Evolutionary conservation across 306 rosid species (phyloP).

Genomic region (Clitoria ternatea): DNA sequence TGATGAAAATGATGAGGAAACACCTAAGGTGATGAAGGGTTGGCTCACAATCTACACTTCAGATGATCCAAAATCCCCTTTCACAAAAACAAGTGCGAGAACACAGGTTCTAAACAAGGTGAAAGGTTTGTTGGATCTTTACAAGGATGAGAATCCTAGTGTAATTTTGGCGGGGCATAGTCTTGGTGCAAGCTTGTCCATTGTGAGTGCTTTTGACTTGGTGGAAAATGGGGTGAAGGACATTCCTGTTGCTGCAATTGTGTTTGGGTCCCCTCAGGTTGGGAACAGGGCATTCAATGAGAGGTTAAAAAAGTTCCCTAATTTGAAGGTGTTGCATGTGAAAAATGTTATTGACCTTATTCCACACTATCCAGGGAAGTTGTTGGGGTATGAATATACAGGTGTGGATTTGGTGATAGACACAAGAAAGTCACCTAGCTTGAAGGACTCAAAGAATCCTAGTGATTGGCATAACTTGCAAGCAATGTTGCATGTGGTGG

Average conservation of each 20-base stretch:
- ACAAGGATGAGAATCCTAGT: conserved; percentile 51
- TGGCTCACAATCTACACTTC: conserved; percentile 66
- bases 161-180: conserved; percentile 54
- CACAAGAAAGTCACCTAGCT: conserved; percentile 41
- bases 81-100: conserved; percentile 51
- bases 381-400: conserved; percentile 37
- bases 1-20: background rate
- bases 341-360: conserved; percentile 46
- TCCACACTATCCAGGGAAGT: conserved; percentile 40
- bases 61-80: conserved; percentile 37
- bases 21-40: conserved; percentile 57
- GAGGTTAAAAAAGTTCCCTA: conserved; percentile 11
- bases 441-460: conserved; percentile 54
- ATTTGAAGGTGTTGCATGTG: conserved; percentile 45
- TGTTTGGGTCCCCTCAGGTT: conserved; percentile 46
- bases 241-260: conserved; percentile 45
- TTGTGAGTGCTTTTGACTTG: conserved; percentile 48
- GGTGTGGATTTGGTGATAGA: conserved; percentile 48
- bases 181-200: conserved; percentile 52
- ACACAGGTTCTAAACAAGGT: conserved; percentile 32
- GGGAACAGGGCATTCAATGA: conserved; percentile 46
- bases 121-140: conserved; percentile 20
- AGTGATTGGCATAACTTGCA: conserved; percentile 74
- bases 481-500: conserved; percentile 67
- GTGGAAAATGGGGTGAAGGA: conserved; percentile 51